Percentiles rank a stretch among this genome's conserved stretches.
Evolutionary conservation across 1,284 basidiomycete genomes (phyloP).

Genomic region (Microbotryomycetes sp.): DNA sequence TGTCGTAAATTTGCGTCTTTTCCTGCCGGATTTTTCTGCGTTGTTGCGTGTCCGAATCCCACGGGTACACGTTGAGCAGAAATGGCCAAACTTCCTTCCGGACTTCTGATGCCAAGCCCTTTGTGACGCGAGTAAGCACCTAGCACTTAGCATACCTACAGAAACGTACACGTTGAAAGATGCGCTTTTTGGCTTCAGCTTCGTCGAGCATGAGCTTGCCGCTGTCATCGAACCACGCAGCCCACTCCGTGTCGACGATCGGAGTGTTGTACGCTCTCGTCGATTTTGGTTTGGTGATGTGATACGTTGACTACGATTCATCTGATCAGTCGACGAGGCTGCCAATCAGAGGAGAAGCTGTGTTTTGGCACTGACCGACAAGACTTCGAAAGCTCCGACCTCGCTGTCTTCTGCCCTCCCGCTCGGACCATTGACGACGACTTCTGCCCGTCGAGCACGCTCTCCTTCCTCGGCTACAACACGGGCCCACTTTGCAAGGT

Average conservation of each 20-base stretch:
- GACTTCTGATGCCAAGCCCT: conserved; percentile 53
- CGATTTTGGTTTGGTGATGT: conserved; percentile 27
- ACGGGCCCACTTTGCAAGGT: conserved; percentile 92
- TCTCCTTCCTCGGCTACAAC: conserved; percentile 95
- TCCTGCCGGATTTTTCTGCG: conserved; percentile 49
- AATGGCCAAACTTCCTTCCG: conserved; percentile 81
- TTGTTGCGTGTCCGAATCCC: conserved; percentile 49
- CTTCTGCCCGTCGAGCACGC: conserved; percentile 66
- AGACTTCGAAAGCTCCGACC: conserved; percentile 80
- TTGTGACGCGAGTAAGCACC: neutral
- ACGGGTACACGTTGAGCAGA: conserved; percentile 72
- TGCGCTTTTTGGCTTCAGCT: conserved; percentile 62
- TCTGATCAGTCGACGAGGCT: no score
- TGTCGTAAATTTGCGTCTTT: conserved; percentile 63
- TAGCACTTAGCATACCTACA: neutral
- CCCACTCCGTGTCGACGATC: conserved; percentile 60
- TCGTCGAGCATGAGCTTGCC: conserved; percentile 58
- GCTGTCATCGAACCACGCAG: conserved; percentile 59
- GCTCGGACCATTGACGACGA: conserved; percentile 32
- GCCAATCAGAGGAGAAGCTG: no score
- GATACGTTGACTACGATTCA: conserved; percentile 28
- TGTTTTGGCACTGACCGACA: conserved; percentile 44
- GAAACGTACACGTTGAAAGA: conserved; percentile 55
- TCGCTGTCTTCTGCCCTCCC: conserved; percentile 50
- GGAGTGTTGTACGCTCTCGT: conserved; percentile 47